Percentiles rank a stretch among this genome's conserved stretches.
Conservation (phyloP, 306 rosid genomes). For the Glycine latifolia region DNA sequence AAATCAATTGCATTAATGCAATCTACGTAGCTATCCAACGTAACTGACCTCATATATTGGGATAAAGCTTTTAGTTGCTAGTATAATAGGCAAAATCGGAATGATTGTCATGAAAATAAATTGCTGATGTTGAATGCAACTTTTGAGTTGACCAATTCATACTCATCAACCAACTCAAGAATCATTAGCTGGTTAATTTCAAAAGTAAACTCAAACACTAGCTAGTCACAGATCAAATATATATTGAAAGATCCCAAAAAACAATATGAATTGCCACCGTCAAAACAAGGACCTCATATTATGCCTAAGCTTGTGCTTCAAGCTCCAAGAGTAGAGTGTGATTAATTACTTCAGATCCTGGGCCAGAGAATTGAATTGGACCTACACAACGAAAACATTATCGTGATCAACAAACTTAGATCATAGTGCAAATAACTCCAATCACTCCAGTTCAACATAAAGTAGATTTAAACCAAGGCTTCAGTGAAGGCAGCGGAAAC, state of each 20-base stretch:
- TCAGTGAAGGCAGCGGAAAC: not conserved
- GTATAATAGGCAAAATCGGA: too few species aligned
- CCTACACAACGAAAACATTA: slow-evolving; percentile 59
- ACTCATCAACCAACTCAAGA: slow-evolving; percentile 19
- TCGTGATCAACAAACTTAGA: slow-evolving; percentile 1
- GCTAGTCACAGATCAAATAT: slow-evolving; percentile 29
- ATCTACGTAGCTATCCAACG: too few species aligned
- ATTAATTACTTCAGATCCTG: slow-evolving; percentile 71
- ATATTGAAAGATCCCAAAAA: slow-evolving; percentile 24
- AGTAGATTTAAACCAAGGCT: not conserved
- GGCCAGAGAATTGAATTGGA: slow-evolving; percentile 91
- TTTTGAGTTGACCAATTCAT: not conserved
- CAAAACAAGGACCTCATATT: slow-evolving; percentile 22
- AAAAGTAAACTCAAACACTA: slow-evolving; percentile 27
- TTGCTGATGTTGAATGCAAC: too few species aligned
- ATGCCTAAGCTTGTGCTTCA: slow-evolving; percentile 59
- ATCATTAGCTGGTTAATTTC: slow-evolving; percentile 17
- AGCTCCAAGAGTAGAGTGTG: slow-evolving; percentile 91
- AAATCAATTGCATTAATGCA: too few species aligned
- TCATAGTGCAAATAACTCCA: slow-evolving; percentile 4
- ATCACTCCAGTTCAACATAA: slow-evolving; percentile 9
- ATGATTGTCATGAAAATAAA: not conserved
- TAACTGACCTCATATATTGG: too few species aligned
- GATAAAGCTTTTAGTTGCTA: too few species aligned
- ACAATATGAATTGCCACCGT: slow-evolving; percentile 26